phyloP scores from a whole-genome alignment of 257 asterid genomes.

The Petrea volubilis region DNA sequence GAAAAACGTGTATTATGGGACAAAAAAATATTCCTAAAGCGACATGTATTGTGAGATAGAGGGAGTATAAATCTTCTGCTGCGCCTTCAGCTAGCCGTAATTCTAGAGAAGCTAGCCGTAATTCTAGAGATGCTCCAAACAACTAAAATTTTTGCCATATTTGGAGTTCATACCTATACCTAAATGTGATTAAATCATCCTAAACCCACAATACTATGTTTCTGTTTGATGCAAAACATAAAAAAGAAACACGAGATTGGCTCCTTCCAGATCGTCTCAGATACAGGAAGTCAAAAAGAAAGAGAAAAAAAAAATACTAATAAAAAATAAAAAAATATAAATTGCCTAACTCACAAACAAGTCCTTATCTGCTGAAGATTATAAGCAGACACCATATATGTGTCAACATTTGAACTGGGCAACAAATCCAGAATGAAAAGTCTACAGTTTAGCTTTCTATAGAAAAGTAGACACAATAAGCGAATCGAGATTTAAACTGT shows the following conservation, averaged over 20 bases:
- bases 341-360: background rate
- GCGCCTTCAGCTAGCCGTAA: constrained; percentile 15
- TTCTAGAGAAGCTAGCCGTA: constrained; percentile 6
- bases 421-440: background rate
- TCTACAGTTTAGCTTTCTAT: background rate
- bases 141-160: background rate
- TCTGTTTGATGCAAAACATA: background rate
- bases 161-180: background rate
- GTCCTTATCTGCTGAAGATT: constrained; percentile 5
- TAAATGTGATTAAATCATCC: background rate
- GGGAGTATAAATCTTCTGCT: background rate
- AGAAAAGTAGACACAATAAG: background rate
- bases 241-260: constrained; percentile 2
- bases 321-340: too few relatives aligned
- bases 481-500: background rate
- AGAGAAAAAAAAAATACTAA: background rate
- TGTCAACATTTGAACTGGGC: background rate
- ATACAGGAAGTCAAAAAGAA: background rate
- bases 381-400: background rate
- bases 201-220: background rate
- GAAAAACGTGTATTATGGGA: too few relatives aligned
- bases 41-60: too few relatives aligned
- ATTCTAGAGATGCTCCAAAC: constrained; percentile 4
- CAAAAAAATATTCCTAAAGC: too few relatives aligned
- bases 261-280: background rate